Evolutionary conservation across 2,329 filamentous ascomycete genomes (phyloP).

Genomic region (Endocalyx cinctus): DNA sequence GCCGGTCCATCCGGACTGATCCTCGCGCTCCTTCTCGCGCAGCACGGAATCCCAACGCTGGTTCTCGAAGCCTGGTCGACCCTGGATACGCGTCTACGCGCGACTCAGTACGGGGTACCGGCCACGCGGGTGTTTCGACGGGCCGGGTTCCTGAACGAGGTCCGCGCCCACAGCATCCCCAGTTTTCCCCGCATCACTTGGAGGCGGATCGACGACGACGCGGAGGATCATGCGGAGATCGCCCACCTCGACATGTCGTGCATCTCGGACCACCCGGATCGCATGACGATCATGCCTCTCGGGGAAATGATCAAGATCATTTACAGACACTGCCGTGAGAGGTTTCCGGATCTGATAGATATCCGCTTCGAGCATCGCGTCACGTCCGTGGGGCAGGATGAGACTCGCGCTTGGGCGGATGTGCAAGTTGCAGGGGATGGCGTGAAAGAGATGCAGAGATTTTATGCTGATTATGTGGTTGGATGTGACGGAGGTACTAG

Average conservation of each 20-base stretch:
- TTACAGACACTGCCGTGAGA: slow-evolving; percentile 1
- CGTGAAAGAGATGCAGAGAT: not conserved
- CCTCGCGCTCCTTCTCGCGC: slow-evolving; percentile 2
- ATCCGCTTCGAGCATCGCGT: slow-evolving; percentile 4
- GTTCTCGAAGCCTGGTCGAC: slow-evolving; percentile 1
- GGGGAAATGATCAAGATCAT: slow-evolving; percentile 1
- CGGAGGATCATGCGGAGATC: slow-evolving; percentile 1
- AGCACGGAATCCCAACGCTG: not conserved
- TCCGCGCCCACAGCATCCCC: not conserved
- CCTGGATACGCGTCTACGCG: slow-evolving; percentile 2
- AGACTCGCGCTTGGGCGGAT: slow-evolving; percentile 6
- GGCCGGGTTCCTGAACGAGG: slow-evolving; percentile 1
- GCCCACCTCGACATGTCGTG: not conserved
- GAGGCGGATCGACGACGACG: too few relatives aligned
- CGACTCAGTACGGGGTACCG: slow-evolving; percentile 2
- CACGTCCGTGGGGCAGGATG: slow-evolving; percentile 5
- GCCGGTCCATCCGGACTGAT: slow-evolving; percentile 1
- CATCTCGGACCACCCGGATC: not conserved
- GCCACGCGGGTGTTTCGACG: slow-evolving; percentile 1
- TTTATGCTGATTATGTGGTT: slow-evolving; percentile 3
- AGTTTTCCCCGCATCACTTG: slow-evolving; percentile 1
- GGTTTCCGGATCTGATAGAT: too few relatives aligned
- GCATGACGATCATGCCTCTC: slow-evolving; percentile 3
- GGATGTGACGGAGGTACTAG: slow-evolving; percentile 4
- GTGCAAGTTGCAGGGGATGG: slow-evolving; percentile 3